These are phyloP conservation scores for Linnemannia hyalina DNA, from an alignment of 192 early-diverging fungal genomes.

Conservation along the genomic window DNA sequence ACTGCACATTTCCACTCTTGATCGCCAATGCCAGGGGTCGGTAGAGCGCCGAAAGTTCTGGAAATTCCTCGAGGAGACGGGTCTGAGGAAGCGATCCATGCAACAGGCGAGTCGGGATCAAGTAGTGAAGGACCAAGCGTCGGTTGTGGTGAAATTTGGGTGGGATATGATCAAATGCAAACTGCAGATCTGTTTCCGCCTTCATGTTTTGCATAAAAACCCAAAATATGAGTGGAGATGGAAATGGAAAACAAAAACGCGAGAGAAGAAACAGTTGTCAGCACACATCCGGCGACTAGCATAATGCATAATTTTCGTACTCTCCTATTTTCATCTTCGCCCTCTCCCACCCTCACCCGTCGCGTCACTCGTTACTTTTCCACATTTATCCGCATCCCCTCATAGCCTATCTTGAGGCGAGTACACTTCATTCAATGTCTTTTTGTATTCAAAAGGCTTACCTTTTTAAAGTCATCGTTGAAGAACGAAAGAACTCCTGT, in stretches of 20 bases:
- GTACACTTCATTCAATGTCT: too few species aligned
- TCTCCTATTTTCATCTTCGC: not conserved
- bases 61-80: slow-evolving; percentile 73
- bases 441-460: slow-evolving; percentile 23
- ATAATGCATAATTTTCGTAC: not conserved
- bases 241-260: not conserved
- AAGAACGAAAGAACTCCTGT: slow-evolving; percentile 89
- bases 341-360: not conserved
- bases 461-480: slow-evolving; percentile 82
- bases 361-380: not conserved
- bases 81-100: slow-evolving; percentile 77
- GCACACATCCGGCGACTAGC: not conserved
- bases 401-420: not conserved
- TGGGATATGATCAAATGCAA: slow-evolving; percentile 58
- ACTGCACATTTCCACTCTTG: slow-evolving; percentile 75
- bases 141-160: slow-evolving; percentile 24
- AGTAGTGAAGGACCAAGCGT: slow-evolving; percentile 83
- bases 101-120: slow-evolving; percentile 85
- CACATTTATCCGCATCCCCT: not conserved
- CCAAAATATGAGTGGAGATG: slow-evolving; percentile 7
- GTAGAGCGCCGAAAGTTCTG: slow-evolving; percentile 72
- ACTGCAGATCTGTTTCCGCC: slow-evolving; percentile 50
- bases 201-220: not conserved
- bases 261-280: not conserved
- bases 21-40: slow-evolving; percentile 74